phyloP scores from a whole-genome alignment of 2,329 filamentous ascomycete genomes.

The Arthroderma uncinatum region DNA sequence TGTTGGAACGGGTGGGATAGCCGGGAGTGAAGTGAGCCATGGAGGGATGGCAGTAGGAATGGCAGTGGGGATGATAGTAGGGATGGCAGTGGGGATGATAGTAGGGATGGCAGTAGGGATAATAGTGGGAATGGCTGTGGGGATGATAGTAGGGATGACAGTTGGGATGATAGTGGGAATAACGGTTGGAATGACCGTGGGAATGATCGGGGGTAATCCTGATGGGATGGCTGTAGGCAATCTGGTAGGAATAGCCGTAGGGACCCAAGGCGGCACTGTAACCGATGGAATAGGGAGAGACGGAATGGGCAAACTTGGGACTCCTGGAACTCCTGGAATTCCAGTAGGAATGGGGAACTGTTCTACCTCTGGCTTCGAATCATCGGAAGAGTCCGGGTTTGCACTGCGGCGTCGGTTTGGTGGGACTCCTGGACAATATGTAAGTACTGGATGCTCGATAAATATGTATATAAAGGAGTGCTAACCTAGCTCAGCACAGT shows the following conservation, averaged over 20 bases:
- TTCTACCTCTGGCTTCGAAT: slow-evolving; percentile 24
- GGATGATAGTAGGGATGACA: background rate
- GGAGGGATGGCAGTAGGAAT: slow-evolving; percentile 3
- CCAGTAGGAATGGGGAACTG: slow-evolving; percentile 21
- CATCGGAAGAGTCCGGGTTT: background rate
- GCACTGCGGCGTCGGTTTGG: background rate
- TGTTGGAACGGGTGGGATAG: background rate
- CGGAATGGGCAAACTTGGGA: background rate
- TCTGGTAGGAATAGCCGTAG: background rate
- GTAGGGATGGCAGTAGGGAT: slow-evolving; percentile 15
- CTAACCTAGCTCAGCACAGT: slow-evolving; percentile 10
- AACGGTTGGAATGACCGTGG: background rate
- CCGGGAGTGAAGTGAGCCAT: slow-evolving; percentile 4
- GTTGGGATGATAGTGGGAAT: background rate
- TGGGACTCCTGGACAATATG: background rate
- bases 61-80: background rate
- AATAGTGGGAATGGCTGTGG: background rate
- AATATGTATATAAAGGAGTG: background rate
- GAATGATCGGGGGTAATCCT: background rate
- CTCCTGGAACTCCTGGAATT: background rate
- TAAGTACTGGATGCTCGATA: background rate
- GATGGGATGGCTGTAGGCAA: background rate
- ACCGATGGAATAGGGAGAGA: background rate
- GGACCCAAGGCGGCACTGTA: background rate
- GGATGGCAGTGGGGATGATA: slow-evolving; percentile 5